These are phyloP conservation scores for Backusella tuberculispora DNA, from an alignment of 192 early-diverging fungal species.

Conservation along the genomic window DNA sequence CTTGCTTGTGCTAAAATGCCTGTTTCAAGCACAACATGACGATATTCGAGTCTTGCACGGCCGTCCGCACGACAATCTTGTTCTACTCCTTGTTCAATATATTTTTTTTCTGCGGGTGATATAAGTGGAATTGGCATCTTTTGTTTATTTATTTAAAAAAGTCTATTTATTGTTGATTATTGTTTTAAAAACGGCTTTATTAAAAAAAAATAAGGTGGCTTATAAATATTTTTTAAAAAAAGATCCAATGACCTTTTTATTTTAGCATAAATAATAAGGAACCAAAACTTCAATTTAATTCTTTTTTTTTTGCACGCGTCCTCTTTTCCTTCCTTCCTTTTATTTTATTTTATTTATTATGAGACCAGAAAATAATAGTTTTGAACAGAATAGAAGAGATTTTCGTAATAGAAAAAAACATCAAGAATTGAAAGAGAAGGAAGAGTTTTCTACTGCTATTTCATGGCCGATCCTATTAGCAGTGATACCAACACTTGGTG, in stretches of 20 bases:
- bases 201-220: constrained; percentile 1
- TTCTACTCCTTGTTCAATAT: constrained; percentile 82
- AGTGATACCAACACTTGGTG: constrained; percentile 59
- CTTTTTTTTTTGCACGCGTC: neutral
- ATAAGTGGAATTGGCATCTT: constrained; percentile 45
- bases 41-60: constrained; percentile 74
- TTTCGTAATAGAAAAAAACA: neutral
- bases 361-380: neutral
- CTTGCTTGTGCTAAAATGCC: constrained; percentile 89
- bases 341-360: neutral
- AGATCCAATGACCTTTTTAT: neutral
- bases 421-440: neutral
- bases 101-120: constrained; percentile 83
- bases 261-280: neutral
- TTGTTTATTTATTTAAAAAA: neutral
- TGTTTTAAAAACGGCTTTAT: neutral
- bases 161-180: neutral
- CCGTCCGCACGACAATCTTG: constrained; percentile 87
- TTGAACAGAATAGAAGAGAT: neutral
- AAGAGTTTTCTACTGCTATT: constrained; percentile 7
- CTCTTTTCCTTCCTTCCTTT: too few species aligned
- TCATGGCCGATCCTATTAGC: constrained; percentile 66
- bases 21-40: constrained; percentile 80
- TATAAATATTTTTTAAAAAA: neutral
- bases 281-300: neutral